Evolutionary conservation across 1,284 basidiomycete species (phyloP).

Genomic region (Naganishia liquefaciens): DNA sequence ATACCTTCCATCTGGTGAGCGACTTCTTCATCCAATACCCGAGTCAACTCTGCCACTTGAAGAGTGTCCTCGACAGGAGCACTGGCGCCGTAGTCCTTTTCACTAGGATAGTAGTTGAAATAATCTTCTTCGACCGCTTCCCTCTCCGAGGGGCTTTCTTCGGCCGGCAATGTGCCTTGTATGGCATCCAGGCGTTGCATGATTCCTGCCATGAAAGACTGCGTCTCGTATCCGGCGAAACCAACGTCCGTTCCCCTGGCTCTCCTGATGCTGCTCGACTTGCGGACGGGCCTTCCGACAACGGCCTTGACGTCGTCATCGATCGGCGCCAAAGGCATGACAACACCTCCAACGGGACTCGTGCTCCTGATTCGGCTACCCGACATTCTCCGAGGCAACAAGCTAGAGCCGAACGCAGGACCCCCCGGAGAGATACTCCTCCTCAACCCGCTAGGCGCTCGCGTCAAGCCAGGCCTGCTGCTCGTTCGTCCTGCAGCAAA

Average conservation of each 20-base stretch:
- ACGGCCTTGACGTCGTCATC: constrained; percentile 8
- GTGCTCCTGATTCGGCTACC: constrained; percentile 26
- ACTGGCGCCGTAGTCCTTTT: not conserved
- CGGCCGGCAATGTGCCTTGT: not conserved
- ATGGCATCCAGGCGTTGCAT: constrained; percentile 19
- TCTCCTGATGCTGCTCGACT: constrained; percentile 1
- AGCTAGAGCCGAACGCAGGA: constrained; percentile 4
- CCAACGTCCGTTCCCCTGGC: constrained; percentile 22
- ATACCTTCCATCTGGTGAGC: constrained; percentile 21
- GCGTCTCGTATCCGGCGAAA: constrained; percentile 11
- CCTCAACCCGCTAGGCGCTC: constrained; percentile 21
- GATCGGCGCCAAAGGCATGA: constrained; percentile 13
- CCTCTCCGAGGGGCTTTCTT: not conserved
- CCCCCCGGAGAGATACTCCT: constrained; percentile 11
- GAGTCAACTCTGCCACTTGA: constrained; percentile 10
- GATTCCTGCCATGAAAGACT: constrained; percentile 11
- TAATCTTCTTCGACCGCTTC: constrained; percentile 13
- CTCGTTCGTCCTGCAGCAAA: not conserved
- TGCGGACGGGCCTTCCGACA: constrained; percentile 2
- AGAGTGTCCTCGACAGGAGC: not conserved
- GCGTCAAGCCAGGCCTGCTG: constrained; percentile 2
- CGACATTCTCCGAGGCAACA: constrained; percentile 26
- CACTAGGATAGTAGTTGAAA: constrained; percentile 20
- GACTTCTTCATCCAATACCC: constrained; percentile 21
- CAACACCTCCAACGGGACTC: constrained; percentile 19